These are phyloP conservation scores for Sphaceloma murrayae DNA, from an alignment of 2,329 filamentous ascomycete genomes.

Conservation along the genomic window DNA sequence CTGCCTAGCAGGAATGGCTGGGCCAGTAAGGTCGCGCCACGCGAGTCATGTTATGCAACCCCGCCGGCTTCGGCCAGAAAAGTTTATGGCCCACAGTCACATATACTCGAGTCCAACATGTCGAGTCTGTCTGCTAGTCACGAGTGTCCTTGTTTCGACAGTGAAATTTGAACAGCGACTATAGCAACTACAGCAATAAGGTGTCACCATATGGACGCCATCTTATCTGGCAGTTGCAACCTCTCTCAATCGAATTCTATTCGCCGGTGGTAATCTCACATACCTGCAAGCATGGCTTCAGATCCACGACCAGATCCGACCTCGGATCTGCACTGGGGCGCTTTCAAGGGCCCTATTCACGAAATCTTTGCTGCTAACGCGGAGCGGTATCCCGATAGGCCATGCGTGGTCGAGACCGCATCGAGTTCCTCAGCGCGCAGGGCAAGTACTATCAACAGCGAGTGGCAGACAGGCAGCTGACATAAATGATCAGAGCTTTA, in stretches of 20 bases:
- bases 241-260: too few relatives aligned
- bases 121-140: too few relatives aligned
- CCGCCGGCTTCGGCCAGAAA: constrained; percentile 1
- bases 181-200: too few relatives aligned
- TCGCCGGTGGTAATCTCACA: too few relatives aligned
- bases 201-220: too few relatives aligned
- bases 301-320: constrained; percentile 52
- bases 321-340: constrained; percentile 56
- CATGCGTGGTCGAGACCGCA: constrained; percentile 59
- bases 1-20: background rate
- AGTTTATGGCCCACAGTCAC: constrained; percentile 11
- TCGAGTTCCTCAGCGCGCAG: constrained; percentile 34
- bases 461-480: background rate
- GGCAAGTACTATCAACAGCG: background rate
- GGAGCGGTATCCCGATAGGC: constrained; percentile 54
- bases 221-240: too few relatives aligned
- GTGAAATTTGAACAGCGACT: too few relatives aligned
- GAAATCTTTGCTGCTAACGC: constrained; percentile 61
- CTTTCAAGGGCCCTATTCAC: constrained; percentile 58
- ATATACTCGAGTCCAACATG: too few relatives aligned
- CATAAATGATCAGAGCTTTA: constrained; percentile 46
- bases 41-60: constrained; percentile 5
- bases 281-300: constrained; percentile 22
- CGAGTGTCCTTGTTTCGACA: too few relatives aligned
- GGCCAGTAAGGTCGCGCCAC: background rate